Percentiles rank a stretch among this genome's conserved stretches.
phyloP scores from a whole-genome alignment of 2,329 filamentous ascomycete species.

The Esteya vermicola region DNA sequence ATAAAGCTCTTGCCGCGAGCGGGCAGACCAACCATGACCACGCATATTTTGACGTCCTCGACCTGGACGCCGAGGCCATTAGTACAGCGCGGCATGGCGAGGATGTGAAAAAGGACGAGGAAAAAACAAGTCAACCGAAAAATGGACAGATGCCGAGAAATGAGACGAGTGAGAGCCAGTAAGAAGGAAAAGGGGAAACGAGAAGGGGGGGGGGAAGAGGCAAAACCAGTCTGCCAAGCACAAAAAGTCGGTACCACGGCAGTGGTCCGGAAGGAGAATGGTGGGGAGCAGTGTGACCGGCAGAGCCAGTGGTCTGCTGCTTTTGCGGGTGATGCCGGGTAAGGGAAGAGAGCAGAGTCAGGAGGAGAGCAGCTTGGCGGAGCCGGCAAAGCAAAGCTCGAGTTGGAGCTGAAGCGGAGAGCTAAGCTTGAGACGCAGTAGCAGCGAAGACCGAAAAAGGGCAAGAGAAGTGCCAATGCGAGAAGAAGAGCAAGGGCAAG shows the following conservation, averaged over 20 bases:
- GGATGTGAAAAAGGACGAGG: background rate
- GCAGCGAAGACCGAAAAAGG: no score
- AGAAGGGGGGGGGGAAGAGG: background rate
- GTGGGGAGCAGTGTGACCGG: background rate
- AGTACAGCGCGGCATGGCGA: slow-evolving; percentile 34
- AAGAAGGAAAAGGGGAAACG: background rate
- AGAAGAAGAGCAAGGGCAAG: no score
- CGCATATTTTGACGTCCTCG: slow-evolving; percentile 92
- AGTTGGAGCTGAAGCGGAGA: background rate
- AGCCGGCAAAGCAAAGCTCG: background rate
- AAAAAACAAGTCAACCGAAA: background rate
- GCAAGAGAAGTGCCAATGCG: no score
- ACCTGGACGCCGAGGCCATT: slow-evolving; percentile 68
- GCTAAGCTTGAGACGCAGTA: no score
- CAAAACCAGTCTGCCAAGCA: no score
- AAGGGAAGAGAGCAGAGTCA: background rate
- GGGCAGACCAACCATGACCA: slow-evolving; percentile 96
- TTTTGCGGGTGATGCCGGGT: slow-evolving; percentile 10
- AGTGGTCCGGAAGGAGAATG: background rate
- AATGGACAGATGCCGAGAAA: background rate
- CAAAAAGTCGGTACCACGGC: no score
- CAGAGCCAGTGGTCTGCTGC: background rate
- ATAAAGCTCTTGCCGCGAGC: slow-evolving; percentile 96
- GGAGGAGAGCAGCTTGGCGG: no score
- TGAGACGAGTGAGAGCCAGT: no score